phyloP scores from a whole-genome alignment of 805 yeast species.

The Debaryomyces prosopidis region DNA sequence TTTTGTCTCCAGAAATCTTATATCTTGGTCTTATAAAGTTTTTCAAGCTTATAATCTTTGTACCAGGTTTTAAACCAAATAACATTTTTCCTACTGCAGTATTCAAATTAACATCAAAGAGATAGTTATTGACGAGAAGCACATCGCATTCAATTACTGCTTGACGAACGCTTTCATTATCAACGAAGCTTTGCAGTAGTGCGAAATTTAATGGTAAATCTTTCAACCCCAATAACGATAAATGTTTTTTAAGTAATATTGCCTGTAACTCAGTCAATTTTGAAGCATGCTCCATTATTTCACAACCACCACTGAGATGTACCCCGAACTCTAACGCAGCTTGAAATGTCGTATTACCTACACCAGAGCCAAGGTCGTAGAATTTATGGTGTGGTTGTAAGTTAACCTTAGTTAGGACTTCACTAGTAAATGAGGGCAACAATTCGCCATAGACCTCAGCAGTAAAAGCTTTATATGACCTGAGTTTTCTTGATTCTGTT shows the following conservation, averaged over 20 bases:
- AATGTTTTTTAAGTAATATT: conserved; percentile 56
- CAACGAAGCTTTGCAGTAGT: conserved; percentile 69
- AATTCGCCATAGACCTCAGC: conserved; percentile 91
- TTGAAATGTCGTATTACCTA: conserved; percentile 87
- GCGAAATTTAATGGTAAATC: conserved; percentile 59
- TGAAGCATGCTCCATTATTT: conserved; percentile 83
- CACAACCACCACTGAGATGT: conserved; percentile 78
- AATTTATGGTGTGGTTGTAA: conserved; percentile 58
- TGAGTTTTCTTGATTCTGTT: conserved; percentile 63
- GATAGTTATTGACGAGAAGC: conserved; percentile 76
- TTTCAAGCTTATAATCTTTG: conserved; percentile 76
- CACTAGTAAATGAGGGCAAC: conserved; percentile 72
- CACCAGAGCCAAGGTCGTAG: conserved; percentile 91
- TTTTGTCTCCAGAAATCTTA: conserved; percentile 53
- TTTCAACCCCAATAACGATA: conserved; percentile 62
- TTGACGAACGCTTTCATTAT: conserved; percentile 55
- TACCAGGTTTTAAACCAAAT: conserved; percentile 64
- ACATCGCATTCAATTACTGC: conserved; percentile 66
- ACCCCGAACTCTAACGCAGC: conserved; percentile 88
- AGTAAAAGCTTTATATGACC: conserved; percentile 80
- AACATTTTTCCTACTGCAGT: conserved; percentile 65
- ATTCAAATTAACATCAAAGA: conserved; percentile 77
- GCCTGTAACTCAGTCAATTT: conserved; percentile 62
- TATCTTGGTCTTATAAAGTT: conserved; percentile 79
- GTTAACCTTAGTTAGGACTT: conserved; percentile 58